Base-by-base conservation (phyloP, 805 yeast genomes). In the Schizosaccharomyces osmophilus region DNA sequence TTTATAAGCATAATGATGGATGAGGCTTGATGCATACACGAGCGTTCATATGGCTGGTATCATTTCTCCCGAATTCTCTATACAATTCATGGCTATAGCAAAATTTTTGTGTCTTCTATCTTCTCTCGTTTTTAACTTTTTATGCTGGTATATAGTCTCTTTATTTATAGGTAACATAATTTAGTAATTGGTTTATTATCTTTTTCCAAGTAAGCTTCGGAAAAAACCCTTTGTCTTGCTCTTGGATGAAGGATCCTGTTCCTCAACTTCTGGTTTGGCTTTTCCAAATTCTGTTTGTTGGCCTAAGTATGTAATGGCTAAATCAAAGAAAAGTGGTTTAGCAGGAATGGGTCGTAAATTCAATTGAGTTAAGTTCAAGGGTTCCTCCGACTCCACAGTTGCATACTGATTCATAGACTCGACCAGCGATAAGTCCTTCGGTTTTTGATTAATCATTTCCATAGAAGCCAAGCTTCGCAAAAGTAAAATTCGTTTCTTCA, bases 271-370 rank as follows among this genome's bases (percentile, higher is more conserved):
- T 29, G 39, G 8, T 51, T 51, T 29, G 36, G 31, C 9, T 51
- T 29, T 29, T 17, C 15, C 36, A 29, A 51, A 51, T 24, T 22
- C 31, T 17, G 31, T 51, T 42, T 63, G 65, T 22, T 62, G 61
- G 17, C 62, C 75, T 61, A 89, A 78, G 68, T 85, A 88, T 69
- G 88, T 89, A 75, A 77, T 89, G 0, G 95, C 97, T 65, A 87
- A 75, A 69, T 90, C 98, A 67, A 87, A 93, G 67, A 89, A 78
- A 9, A 88, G 95, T 0, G 98, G 96, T 72, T 93, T 90, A 62
- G 83, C 79, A 61, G 82, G 77, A 1, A 85, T 80, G 0, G 94
- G 85, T 5, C 57, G 31, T 8, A 51, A 17, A 4, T 22, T 17
- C 19, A 29, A 9, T 6, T 51, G 19, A 17, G 57, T 51, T 8